Base-by-base conservation (phyloP, 2,329 filamentous ascomycete species). In the Chaetomium sp. region DNA sequence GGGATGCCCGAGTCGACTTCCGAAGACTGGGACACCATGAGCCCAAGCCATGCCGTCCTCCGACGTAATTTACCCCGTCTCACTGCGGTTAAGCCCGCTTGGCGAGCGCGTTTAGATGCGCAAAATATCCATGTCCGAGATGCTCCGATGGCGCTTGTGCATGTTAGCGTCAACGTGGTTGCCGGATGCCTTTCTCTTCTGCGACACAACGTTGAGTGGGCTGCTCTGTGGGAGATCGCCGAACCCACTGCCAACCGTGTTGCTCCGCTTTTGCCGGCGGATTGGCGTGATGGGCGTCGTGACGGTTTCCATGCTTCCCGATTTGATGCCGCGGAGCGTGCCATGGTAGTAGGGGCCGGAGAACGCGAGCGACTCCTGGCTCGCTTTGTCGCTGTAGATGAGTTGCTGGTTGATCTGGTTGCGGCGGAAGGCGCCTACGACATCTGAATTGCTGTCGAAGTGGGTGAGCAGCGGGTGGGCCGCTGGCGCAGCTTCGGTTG, bases 371-470 rank as follows among this genome's bases (percentile, higher is more conserved):
- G 87, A 87, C 70, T 89, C 84, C 64, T 84, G 78, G 45, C 85
- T 87, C 25, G 84, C 85, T 71, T 86, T 83, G 72, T 83, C 85
- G 76, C 84, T 86, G 68, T 84, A 75, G 65, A 87, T 85, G 65
- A 87, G 78, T 70, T 86, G 83, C 73, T 85, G 82, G 73, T 86
- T 85, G 80, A 81, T 87, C 74, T 85, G 87, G 75, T 85, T 88
- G 68, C 81, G 86, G 63, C 90, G 90, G 81, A 95, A 96, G 1
- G 91, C 90, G 45, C 90, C 90, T 42, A 95, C 90, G 16, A 89
- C 86, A 63, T 88, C 85, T 9, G 82, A 77, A 65, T 86, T 85
- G 69, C 87, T 85, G 71, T 90, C 87, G 47, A 93, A 86, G 69
- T 90, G 88, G 61, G 83, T 82, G n/a, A 90, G 78, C 62, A 89